Evolutionary conservation across 2,329 filamentous ascomycete species (phyloP).

Genomic region (Trichoderma semiorbis): DNA sequence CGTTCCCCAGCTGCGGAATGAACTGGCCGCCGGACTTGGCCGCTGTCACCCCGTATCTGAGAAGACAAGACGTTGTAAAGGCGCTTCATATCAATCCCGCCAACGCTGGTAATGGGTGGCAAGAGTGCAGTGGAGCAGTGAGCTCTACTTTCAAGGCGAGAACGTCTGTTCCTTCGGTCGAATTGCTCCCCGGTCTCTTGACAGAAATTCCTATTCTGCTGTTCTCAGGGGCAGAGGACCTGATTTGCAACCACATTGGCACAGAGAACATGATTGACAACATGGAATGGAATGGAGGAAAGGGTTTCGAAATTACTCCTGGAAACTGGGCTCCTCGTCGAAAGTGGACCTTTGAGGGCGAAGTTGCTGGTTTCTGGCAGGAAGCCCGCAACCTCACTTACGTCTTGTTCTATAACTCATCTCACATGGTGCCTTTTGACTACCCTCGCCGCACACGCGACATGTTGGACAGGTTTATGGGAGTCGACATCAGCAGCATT

Average conservation of each 20-base stretch:
- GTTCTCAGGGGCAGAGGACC: constrained; percentile 89
- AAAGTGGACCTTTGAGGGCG: constrained; percentile 90
- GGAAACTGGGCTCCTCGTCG: constrained; percentile 89
- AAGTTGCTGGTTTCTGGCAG: constrained; percentile 88
- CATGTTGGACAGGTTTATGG: constrained; percentile 97
- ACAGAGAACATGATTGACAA: constrained; percentile 89
- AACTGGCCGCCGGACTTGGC: constrained; percentile 91
- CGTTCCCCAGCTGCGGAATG: constrained; percentile 85
- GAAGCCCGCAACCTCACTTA: constrained; percentile 94
- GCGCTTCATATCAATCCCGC: constrained; percentile 80
- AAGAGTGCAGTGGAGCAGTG: constrained; percentile 82
- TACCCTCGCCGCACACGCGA: constrained; percentile 81
- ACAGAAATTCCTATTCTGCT: constrained; percentile 74
- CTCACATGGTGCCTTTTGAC: constrained; percentile 98
- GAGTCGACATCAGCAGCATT: constrained; percentile 84
- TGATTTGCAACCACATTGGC: constrained; percentile 96
- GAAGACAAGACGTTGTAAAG: constrained; percentile 69
- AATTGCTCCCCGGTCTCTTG: constrained; percentile 74
- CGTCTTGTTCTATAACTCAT: constrained; percentile 90
- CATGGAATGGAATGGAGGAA: constrained; percentile 87
- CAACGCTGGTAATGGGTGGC: constrained; percentile 78
- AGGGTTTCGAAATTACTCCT: constrained; percentile 82
- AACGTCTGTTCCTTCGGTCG: constrained; percentile 69
- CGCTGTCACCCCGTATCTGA: constrained; percentile 77
- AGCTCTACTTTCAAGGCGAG: constrained; percentile 64